These are phyloP conservation scores for Gaeumannomyces tritici DNA, from an alignment of 2,329 filamentous ascomycete genomes.

Conservation along the genomic window DNA sequence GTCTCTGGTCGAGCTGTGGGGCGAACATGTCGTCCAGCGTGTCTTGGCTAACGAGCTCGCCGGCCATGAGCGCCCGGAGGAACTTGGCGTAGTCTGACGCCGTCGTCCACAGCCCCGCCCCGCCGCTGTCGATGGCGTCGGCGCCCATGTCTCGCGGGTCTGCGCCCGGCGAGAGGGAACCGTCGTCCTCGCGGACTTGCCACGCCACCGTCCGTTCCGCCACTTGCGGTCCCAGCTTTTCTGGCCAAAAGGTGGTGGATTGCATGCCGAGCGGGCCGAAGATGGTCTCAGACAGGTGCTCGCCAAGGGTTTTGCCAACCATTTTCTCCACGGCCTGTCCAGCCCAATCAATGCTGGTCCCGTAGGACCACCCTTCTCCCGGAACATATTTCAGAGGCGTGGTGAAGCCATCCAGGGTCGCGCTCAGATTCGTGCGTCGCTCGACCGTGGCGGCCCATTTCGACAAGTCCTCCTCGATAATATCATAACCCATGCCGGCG, in stretches of 20 bases:
- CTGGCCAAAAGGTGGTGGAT: conserved; percentile 27
- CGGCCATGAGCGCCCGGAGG: conserved; percentile 40
- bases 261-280: conserved; percentile 34
- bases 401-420: conserved; percentile 22
- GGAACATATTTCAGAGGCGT: conserved; percentile 34
- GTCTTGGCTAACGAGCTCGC: conserved; percentile 33
- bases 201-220: conserved; percentile 3
- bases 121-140: conserved; percentile 27
- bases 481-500: conserved; percentile 48
- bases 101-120: conserved; percentile 31
- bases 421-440: conserved; percentile 12
- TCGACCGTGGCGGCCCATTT: conserved; percentile 39
- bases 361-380: conserved; percentile 40
- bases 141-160: background rate
- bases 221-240: conserved; percentile 5
- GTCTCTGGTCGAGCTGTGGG: conserved; percentile 27
- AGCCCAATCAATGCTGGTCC: conserved; percentile 37
- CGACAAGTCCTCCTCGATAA: conserved; percentile 39
- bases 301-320: conserved; percentile 28
- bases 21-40: conserved; percentile 51
- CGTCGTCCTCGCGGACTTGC: too few species aligned
- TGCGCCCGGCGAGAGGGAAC: background rate
- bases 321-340: conserved; percentile 32
- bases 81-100: conserved; percentile 35
- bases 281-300: conserved; percentile 32